These are phyloP conservation scores for Coemansia sp. DNA, from an alignment of 192 early-diverging fungal genomes.

Conservation along the genomic window DNA sequence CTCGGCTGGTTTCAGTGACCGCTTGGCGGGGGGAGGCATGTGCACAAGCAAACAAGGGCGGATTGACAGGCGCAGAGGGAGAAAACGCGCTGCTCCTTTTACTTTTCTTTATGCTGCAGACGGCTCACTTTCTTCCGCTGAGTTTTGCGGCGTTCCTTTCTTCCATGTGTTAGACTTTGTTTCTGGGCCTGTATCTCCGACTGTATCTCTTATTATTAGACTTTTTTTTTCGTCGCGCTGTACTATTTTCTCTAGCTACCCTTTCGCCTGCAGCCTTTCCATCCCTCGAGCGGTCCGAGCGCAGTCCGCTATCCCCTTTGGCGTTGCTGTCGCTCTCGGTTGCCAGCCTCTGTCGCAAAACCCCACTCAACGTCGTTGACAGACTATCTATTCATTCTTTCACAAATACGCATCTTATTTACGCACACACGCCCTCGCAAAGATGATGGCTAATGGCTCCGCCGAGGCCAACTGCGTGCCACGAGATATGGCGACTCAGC, in stretches of 20 bases:
- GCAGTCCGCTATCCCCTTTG: not conserved
- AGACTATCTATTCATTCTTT: not conserved
- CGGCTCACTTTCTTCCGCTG: conserved; percentile 1
- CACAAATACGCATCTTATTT: not conserved
- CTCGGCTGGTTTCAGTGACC: conserved; percentile 6
- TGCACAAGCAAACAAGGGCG: not conserved
- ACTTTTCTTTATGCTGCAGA: not conserved
- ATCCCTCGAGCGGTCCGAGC: not conserved
- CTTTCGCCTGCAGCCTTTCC: conserved; percentile 3
- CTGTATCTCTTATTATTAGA: conserved; percentile 11
- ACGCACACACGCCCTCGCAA: conserved; percentile 3
- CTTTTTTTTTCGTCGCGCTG: conserved; percentile 1
- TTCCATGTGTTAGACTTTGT: conserved; percentile 3
- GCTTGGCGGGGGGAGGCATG: conserved; percentile 1
- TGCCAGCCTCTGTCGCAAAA: not conserved
- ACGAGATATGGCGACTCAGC: conserved; percentile 15
- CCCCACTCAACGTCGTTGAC: no score
- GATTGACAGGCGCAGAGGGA: conserved; percentile 10
- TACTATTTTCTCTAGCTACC: conserved; percentile 14
- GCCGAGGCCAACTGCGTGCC: conserved; percentile 1
- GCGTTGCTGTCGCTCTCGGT: not conserved
- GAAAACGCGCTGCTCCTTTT: conserved; percentile 9
- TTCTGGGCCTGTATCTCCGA: conserved; percentile 5
- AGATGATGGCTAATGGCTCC: conserved; percentile 37
- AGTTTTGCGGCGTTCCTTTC: conserved; percentile 8